A percentile compares a stretch with the other conserved stretches of the same genome.
Conservation (phyloP, 306 rosid species). For the Cicer yamashitae region DNA sequence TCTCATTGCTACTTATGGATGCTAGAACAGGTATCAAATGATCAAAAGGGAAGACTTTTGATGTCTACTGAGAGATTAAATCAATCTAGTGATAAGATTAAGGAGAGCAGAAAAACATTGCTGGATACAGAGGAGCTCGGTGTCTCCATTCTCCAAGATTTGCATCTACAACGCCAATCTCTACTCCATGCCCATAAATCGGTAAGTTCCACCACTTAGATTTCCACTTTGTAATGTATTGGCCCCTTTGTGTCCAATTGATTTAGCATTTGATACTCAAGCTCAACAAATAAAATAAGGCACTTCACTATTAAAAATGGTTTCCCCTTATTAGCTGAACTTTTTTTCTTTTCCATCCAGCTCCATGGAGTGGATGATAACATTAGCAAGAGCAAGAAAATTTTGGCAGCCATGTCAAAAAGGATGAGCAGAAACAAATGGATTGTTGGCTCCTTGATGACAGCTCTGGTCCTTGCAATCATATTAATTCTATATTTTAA, state of each 20-base stretch:
- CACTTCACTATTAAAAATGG: slow-evolving; percentile 12
- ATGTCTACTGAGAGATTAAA: slow-evolving; percentile 66
- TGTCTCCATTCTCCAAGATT: slow-evolving; percentile 68
- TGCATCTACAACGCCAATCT: slow-evolving; percentile 70
- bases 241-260: not conserved
- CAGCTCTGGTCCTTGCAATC: slow-evolving; percentile 56
- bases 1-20: slow-evolving; percentile 28
- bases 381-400: slow-evolving; percentile 61
- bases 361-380: slow-evolving; percentile 64
- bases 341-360: slow-evolving; percentile 41
- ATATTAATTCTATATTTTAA: slow-evolving; percentile 58
- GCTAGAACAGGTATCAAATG: slow-evolving; percentile 57
- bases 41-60: slow-evolving; percentile 63
- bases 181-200: slow-evolving; percentile 60
- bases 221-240: not conserved
- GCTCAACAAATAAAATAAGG: not conserved
- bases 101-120: slow-evolving; percentile 61
- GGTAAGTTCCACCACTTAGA: slow-evolving; percentile 37
- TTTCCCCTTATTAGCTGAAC: slow-evolving; percentile 10
- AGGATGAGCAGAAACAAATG: slow-evolving; percentile 72
- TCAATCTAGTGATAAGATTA: slow-evolving; percentile 63
- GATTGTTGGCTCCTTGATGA: slow-evolving; percentile 56
- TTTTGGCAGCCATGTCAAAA: slow-evolving; percentile 61
- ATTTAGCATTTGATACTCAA: slow-evolving; percentile 28
- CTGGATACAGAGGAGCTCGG: slow-evolving; percentile 76